Evolutionary conservation across 2,329 filamentous ascomycete genomes (phyloP).

Genomic region (Emmonsiellopsis sp.): DNA sequence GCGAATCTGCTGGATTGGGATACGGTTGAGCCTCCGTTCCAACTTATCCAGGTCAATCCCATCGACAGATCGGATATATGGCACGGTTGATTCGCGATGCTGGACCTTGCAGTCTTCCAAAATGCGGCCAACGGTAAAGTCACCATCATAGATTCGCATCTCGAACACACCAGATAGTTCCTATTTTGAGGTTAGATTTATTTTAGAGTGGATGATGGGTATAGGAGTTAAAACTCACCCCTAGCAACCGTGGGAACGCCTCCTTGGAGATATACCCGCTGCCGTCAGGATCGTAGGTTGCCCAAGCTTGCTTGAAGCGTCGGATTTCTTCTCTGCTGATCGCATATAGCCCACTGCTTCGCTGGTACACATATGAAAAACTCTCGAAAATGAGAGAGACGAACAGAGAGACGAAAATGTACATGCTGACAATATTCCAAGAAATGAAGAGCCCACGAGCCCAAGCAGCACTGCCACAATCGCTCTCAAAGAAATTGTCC

Average conservation of each 20-base stretch:
- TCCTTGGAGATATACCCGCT: constrained; percentile 87
- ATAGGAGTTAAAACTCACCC: constrained; percentile 39
- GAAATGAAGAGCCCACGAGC: constrained; percentile 81
- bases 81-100: constrained; percentile 34
- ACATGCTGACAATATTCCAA: constrained; percentile 99
- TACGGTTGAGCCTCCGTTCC: constrained; percentile 59
- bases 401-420: constrained; percentile 97
- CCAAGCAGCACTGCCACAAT: constrained; percentile 88
- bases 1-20: constrained; percentile 68
- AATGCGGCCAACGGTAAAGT: constrained; percentile 77
- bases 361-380: constrained; percentile 98
- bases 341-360: constrained; percentile 81
- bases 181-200: constrained; percentile 20
- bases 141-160: constrained; percentile 90
- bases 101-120: constrained; percentile 70
- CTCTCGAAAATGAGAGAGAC: constrained; percentile 98
- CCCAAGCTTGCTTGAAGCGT: constrained; percentile 97
- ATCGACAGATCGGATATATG: constrained; percentile 32
- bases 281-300: constrained; percentile 84
- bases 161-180: constrained; percentile 91
- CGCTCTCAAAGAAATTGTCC: constrained; percentile 68
- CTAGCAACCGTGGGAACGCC: constrained; percentile 75
- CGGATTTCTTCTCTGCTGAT: constrained; percentile 90
- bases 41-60: constrained; percentile 67
- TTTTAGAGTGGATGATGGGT: background rate